Evolutionary conservation across 2,329 filamentous ascomycete genomes (phyloP).

Genomic region (Chrysoporthe cubensis): DNA sequence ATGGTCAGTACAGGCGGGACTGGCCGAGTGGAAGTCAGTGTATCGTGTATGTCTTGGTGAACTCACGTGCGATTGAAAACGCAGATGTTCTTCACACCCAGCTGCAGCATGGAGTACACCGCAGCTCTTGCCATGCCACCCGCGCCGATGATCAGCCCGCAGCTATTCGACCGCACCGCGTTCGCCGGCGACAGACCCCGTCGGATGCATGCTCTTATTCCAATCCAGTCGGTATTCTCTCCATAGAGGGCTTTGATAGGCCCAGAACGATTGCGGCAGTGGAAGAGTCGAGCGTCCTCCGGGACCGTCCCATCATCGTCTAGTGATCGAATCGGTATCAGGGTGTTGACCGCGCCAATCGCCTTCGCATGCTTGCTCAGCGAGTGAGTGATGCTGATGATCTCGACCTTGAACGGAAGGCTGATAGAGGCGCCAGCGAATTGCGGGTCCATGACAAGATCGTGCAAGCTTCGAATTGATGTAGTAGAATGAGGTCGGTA

Average conservation of each 20-base stretch:
- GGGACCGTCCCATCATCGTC: conserved; percentile 61
- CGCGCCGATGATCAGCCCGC: conserved; percentile 65
- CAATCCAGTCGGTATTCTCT: conserved; percentile 83
- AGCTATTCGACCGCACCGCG: conserved; percentile 59
- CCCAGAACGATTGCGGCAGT: conserved; percentile 65
- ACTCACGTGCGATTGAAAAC: conserved; percentile 69
- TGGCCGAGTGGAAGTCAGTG: too few species aligned
- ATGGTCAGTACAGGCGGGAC: not conserved
- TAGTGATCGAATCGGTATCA: conserved; percentile 70
- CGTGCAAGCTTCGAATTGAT: conserved; percentile 65
- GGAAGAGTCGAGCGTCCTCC: conserved; percentile 55
- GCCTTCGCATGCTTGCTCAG: conserved; percentile 73
- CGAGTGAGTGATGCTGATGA: conserved; percentile 69
- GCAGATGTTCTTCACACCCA: conserved; percentile 76
- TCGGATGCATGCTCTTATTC: conserved; percentile 73
- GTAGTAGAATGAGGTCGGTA: conserved; percentile 68
- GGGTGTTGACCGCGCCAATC: conserved; percentile 76
- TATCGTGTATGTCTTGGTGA: not conserved
- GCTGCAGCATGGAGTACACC: conserved; percentile 76
- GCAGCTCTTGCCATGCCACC: conserved; percentile 80
- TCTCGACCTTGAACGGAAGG: conserved; percentile 75
- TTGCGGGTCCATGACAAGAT: conserved; percentile 64
- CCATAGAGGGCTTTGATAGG: conserved; percentile 72
- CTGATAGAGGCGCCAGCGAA: conserved; percentile 76
- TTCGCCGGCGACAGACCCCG: conserved; percentile 75